Evolutionary conservation across 176 grass and related monocot genomes (phyloP).

Genomic region (Dendrocalamus sinicus): DNA sequence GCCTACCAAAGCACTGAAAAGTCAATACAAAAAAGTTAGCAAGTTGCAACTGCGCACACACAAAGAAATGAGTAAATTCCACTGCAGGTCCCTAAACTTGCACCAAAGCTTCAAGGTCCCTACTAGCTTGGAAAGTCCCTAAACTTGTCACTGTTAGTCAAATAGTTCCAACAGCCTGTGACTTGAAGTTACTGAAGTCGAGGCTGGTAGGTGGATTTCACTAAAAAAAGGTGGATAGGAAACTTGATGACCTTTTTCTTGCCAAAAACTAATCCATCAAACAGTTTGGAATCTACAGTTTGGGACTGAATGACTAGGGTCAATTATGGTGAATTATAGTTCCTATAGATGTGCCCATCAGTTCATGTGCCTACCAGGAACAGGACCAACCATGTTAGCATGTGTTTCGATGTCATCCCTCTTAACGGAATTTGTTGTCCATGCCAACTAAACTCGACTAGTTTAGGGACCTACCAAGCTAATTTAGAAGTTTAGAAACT

Average conservation of each 20-base stretch:
- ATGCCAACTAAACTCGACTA: not conserved
- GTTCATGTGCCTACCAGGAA: not conserved
- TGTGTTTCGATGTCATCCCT: slow-evolving; percentile 10
- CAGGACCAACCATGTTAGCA: not conserved
- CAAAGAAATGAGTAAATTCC: slow-evolving; percentile 5
- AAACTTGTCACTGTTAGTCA: slow-evolving; percentile 7
- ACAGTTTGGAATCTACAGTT: not conserved
- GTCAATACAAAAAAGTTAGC: slow-evolving; percentile 38
- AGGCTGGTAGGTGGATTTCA: not conserved
- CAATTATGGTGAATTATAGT: not conserved
- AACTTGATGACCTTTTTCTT: not conserved
- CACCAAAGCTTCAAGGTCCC: not conserved
- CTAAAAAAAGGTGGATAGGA: slow-evolving; percentile 8
- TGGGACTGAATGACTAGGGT: not conserved
- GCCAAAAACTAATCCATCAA: slow-evolving; percentile 17
- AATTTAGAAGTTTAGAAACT: slow-evolving; percentile 1
- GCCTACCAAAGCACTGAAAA: slow-evolving; percentile 93
- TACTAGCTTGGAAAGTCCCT: slow-evolving; percentile 9
- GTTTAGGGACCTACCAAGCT: not conserved
- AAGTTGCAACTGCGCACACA: slow-evolving; percentile 26
- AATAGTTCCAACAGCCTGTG: not conserved
- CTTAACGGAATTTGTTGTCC: not conserved
- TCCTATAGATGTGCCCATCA: not conserved
- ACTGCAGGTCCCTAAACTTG: slow-evolving; percentile 12
- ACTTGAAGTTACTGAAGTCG: not conserved